Conservation (phyloP, 225 moss, liverwort and hornwort genomes). For the Lunularia cruciata region DNA sequence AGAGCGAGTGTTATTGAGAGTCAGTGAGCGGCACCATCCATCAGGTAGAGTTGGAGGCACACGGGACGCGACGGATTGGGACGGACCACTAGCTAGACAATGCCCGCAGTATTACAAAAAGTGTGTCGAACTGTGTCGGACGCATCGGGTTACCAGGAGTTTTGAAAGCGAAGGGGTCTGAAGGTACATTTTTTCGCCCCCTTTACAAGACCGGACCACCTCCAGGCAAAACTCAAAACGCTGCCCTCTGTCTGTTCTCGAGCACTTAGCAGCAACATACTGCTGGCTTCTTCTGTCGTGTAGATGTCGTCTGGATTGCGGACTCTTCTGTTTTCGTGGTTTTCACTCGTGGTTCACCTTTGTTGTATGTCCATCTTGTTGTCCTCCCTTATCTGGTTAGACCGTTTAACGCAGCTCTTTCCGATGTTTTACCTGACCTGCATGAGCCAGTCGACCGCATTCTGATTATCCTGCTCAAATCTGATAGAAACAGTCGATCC, state of each 20-base stretch:
- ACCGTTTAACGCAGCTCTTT: no score
- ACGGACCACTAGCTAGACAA: slow-evolving; percentile 14
- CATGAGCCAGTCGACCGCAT: neutral
- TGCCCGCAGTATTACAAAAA: slow-evolving; percentile 6
- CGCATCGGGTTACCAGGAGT: slow-evolving; percentile 6
- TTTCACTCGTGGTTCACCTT: neutral
- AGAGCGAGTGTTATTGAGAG: neutral
- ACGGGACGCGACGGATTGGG: slow-evolving; percentile 6
- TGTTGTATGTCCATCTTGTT: neutral
- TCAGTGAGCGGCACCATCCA: slow-evolving; percentile 8
- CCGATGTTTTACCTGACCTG: no score
- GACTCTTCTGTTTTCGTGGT: neutral
- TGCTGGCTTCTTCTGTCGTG: no score
- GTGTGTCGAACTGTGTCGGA: slow-evolving; percentile 12
- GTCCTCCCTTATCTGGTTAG: no score
- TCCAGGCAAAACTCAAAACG: neutral
- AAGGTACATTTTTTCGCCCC: slow-evolving; percentile 6
- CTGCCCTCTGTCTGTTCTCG: no score
- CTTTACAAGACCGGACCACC: neutral
- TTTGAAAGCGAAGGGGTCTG: neutral
- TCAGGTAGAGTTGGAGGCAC: slow-evolving; percentile 6
- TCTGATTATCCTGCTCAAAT: neutral
- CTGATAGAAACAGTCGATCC: neutral
- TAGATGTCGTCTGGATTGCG: neutral
- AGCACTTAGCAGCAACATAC: no score